Conservation (phyloP, 495 filamentous ascomycete genomes). For the Entonaema liquescens region DNA sequence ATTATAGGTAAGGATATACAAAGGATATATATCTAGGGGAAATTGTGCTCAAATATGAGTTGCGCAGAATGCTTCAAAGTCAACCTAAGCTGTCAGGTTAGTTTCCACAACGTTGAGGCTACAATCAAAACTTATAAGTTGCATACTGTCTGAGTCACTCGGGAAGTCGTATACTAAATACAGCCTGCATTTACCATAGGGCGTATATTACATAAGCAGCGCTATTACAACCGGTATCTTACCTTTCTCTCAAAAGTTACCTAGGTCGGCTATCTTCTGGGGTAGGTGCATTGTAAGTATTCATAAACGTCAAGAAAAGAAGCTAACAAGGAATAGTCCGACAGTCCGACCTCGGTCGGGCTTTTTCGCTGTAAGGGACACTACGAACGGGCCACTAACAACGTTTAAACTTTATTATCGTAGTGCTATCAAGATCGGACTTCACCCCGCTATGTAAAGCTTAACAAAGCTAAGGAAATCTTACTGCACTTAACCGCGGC, state of each 20-base stretch:
- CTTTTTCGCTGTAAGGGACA: background rate
- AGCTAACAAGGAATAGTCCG: background rate
- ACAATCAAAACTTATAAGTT: background rate
- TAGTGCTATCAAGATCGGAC: background rate
- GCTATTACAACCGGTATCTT: background rate
- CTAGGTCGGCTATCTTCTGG: background rate
- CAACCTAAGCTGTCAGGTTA: background rate
- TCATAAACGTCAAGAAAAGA: background rate
- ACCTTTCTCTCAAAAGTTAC: background rate
- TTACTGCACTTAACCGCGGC: background rate
- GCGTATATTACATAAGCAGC: background rate
- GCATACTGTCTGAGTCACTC: constrained; percentile 5
- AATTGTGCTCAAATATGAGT: background rate
- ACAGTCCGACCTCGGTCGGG: constrained; percentile 13
- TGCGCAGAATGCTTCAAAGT: background rate
- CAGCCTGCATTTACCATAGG: background rate
- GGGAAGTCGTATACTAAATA: background rate
- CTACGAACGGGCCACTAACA: background rate
- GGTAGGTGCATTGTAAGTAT: background rate
- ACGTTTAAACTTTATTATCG: background rate
- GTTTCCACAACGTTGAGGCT: background rate
- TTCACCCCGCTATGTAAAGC: background rate
- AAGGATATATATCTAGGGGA: background rate
- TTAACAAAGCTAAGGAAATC: background rate
- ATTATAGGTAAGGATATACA: background rate